Percentiles rank a stretch among this genome's conserved stretches.
These are phyloP conservation scores for Limnanthes douglasii DNA, from an alignment of 345 rosid genomes.

Conservation along the genomic window DNA sequence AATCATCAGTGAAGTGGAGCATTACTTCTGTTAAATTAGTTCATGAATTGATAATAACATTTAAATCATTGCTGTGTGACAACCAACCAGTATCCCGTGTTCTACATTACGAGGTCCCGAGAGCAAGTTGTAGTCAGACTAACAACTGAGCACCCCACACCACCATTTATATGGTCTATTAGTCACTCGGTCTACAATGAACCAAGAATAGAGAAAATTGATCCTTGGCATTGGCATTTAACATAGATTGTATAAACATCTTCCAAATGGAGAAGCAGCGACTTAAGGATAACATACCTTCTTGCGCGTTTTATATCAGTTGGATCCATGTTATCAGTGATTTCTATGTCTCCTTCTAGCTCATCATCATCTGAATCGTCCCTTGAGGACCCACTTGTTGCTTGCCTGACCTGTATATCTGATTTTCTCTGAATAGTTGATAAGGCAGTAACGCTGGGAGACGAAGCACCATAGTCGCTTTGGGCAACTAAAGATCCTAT, in stretches of 20 bases:
- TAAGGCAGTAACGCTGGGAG: slow-evolving; percentile 47
- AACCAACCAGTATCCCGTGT: too few species aligned
- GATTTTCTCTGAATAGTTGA: slow-evolving; percentile 17
- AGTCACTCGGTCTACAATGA: too few species aligned
- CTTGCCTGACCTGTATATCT: slow-evolving; percentile 28
- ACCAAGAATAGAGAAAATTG: too few species aligned
- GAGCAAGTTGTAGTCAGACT: too few species aligned
- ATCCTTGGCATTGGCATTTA: background rate
- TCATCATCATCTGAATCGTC: slow-evolving; percentile 85
- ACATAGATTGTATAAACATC: background rate
- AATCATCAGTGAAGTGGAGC: too few species aligned
- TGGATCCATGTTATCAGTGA: slow-evolving; percentile 38
- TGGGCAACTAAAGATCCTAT: slow-evolving; percentile 27
- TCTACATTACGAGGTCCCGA: too few species aligned
- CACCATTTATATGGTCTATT: too few species aligned
- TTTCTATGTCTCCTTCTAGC: slow-evolving; percentile 78
- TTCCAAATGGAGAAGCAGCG: background rate
- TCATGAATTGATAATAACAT: too few species aligned
- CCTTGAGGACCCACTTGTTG: slow-evolving; percentile 58
- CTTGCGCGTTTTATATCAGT: slow-evolving; percentile 50
- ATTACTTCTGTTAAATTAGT: too few species aligned
- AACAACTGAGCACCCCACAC: too few species aligned
- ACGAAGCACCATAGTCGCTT: slow-evolving; percentile 24
- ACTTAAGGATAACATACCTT: slow-evolving; percentile 42
- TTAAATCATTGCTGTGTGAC: too few species aligned